Conservation (phyloP, 148 eudicot species). For the Chenopodium berlandieri region DNA sequence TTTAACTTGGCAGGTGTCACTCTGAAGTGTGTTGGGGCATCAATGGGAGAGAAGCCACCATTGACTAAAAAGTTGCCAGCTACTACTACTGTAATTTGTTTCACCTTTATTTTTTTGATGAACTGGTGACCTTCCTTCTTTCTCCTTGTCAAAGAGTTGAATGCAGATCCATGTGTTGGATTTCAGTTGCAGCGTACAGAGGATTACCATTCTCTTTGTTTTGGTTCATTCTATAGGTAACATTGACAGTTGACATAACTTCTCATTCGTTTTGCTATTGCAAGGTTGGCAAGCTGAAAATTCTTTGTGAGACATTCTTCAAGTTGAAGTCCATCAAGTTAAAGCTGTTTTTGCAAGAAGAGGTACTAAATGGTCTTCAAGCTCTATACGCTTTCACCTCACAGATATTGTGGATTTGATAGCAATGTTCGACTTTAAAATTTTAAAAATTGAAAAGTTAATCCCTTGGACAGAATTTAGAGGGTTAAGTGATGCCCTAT, state of each 20-base stretch:
- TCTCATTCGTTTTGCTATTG: conserved; percentile 5
- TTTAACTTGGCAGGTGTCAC: conserved; percentile 53
- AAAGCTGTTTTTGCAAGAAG: conserved; percentile 72
- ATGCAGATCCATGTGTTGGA: not conserved
- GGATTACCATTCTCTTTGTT: not conserved
- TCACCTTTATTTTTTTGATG: conserved; percentile 5
- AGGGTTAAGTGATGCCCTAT: not conserved
- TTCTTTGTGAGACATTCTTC: conserved; percentile 86
- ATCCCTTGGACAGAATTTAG: not conserved
- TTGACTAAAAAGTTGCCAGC: conserved; percentile 79
- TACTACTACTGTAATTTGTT: conserved; percentile 56
- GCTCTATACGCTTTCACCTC: not conserved
- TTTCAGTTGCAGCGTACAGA: not conserved
- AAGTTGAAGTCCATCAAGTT: conserved; percentile 74
- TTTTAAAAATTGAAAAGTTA: not conserved
- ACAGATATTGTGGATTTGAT: not conserved
- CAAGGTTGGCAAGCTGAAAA: conserved; percentile 97
- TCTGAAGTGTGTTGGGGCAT: conserved; percentile 86
- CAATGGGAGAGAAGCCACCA: conserved; percentile 78
- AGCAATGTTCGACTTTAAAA: not conserved
- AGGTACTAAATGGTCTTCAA: conserved; percentile 44
- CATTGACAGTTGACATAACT: not conserved
- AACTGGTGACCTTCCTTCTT: not conserved
- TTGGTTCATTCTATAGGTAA: not conserved
- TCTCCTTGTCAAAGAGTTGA: not conserved